Conservation (phyloP, 225 moss, liverwort and hornwort genomes). For the Marchantia paleacea region DNA sequence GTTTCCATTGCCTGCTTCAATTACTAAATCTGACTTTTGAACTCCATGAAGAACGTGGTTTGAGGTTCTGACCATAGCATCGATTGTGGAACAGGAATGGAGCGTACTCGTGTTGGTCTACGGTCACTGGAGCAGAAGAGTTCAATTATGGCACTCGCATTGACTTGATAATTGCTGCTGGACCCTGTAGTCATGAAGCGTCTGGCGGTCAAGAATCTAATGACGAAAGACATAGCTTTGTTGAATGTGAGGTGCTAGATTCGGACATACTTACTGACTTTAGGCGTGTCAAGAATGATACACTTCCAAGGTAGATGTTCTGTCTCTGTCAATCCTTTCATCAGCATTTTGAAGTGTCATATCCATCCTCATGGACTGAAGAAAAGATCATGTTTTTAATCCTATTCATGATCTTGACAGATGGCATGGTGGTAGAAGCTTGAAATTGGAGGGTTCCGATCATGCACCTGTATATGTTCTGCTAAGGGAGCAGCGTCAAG, state of each 20-base stretch:
- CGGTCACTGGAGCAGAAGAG: conserved; percentile 79
- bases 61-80: background rate
- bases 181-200: conserved; percentile 65
- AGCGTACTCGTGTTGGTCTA: conserved; percentile 91
- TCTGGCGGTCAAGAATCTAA: conserved; percentile 15
- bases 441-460: conserved; percentile 93
- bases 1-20: no score
- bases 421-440: conserved; percentile 74
- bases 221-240: conserved; percentile 60
- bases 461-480: conserved; percentile 79
- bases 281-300: conserved; percentile 71
- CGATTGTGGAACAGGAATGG: conserved; percentile 50
- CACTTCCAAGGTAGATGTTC: conserved; percentile 66
- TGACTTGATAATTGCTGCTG: conserved; percentile 81
- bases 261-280: conserved; percentile 72
- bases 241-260: conserved; percentile 72
- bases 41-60: no score
- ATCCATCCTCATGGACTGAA: no score
- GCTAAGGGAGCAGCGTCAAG: conserved; percentile 52
- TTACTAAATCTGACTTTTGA: no score
- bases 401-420: conserved; percentile 31
- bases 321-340: background rate
- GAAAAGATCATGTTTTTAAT: background rate
- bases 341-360: background rate
- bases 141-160: conserved; percentile 93